phyloP scores from a whole-genome alignment of 2,329 filamentous ascomycete species.

The Coleophoma cylindrospora region DNA sequence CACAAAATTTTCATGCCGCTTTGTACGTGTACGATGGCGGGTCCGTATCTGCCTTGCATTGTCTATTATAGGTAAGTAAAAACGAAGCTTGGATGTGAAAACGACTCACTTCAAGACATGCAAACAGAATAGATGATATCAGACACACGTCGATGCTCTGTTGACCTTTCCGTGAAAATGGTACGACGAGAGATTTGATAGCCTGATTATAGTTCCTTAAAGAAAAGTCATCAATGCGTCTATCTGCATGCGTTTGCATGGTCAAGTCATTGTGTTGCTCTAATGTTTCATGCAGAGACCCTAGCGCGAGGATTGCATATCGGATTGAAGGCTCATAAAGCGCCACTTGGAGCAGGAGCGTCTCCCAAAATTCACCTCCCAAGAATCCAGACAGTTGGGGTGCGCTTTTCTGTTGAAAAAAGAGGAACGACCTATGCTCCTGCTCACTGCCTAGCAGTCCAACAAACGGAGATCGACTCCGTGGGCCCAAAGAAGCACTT shows the following conservation, averaged over 20 bases:
- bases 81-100: background rate
- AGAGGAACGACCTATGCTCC: constrained; percentile 31
- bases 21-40: constrained; percentile 13
- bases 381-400: constrained; percentile 33
- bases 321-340: constrained; percentile 25
- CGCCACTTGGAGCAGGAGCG: constrained; percentile 29
- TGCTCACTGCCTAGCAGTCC: constrained; percentile 9
- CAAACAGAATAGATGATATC: constrained; percentile 58
- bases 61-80: constrained; percentile 6
- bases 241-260: background rate
- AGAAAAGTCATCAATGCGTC: constrained; percentile 33
- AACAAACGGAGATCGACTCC: constrained; percentile 25
- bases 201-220: constrained; percentile 13
- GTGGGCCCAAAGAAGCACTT: constrained; percentile 32
- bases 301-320: constrained; percentile 32
- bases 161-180: constrained; percentile 33
- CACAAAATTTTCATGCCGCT: constrained; percentile 15
- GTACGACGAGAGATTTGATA: constrained; percentile 33
- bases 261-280: background rate
- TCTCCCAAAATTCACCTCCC: constrained; percentile 28
- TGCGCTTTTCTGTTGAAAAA: constrained; percentile 42
- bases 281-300: constrained; percentile 27
- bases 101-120: constrained; percentile 48
- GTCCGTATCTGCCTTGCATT: constrained; percentile 14
- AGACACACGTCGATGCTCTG: constrained; percentile 44